phyloP scores from a whole-genome alignment of 768 basidiomycete species.

The Russula virescens region DNA sequence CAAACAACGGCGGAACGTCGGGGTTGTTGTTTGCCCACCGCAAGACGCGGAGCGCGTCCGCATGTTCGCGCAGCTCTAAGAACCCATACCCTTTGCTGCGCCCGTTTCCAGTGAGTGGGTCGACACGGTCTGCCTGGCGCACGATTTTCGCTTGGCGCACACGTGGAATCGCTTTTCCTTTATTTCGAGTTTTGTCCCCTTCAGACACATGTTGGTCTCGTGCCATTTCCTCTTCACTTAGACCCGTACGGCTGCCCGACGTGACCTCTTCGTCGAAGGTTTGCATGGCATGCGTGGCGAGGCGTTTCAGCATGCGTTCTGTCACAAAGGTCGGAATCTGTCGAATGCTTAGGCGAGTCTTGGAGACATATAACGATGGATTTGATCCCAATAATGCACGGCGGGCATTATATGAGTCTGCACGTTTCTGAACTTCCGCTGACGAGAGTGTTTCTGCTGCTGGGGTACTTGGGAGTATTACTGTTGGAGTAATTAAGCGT shows the following conservation, averaged over 20 bases:
- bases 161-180: slow-evolving; percentile 28
- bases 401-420: slow-evolving; percentile 80
- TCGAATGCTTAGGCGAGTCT: slow-evolving; percentile 88
- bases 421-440: slow-evolving; percentile 80
- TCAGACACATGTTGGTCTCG: slow-evolving; percentile 26
- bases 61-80: slow-evolving; percentile 81
- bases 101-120: slow-evolving; percentile 80
- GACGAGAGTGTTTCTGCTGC: slow-evolving; percentile 65
- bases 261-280: slow-evolving; percentile 78
- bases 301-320: slow-evolving; percentile 82
- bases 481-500: slow-evolving; percentile 37
- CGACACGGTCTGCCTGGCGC: slow-evolving; percentile 83
- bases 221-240: slow-evolving; percentile 68
- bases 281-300: slow-evolving; percentile 75
- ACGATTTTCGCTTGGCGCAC: slow-evolving; percentile 81
- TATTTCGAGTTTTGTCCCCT: slow-evolving; percentile 31
- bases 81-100: slow-evolving; percentile 95
- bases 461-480: slow-evolving; percentile 84
- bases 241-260: slow-evolving; percentile 46
- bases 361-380: slow-evolving; percentile 90
- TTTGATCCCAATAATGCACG: slow-evolving; percentile 80
- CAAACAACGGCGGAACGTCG: slow-evolving; percentile 55
- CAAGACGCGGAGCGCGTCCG: slow-evolving; percentile 84
- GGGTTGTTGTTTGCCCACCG: slow-evolving; percentile 94
- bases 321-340: slow-evolving; percentile 88